These are phyloP conservation scores for Blastocrithidia nonstop DNA, from an alignment of 208 protist species.

Conservation along the genomic window DNA sequence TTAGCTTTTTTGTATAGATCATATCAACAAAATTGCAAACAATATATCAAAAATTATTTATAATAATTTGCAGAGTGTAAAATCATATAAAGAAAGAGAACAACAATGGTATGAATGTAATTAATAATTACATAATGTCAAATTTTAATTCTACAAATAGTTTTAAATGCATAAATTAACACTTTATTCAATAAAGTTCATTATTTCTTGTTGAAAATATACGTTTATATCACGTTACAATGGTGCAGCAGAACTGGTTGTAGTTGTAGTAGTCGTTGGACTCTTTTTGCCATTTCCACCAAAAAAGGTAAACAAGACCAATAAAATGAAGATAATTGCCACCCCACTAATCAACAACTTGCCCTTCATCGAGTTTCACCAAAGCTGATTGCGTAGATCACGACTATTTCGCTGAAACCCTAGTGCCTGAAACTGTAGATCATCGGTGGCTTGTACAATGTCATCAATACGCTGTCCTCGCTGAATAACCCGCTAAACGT, in stretches of 20 bases:
- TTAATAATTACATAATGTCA: too few relatives aligned
- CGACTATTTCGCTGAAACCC: constrained; percentile 76
- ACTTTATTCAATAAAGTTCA: background rate
- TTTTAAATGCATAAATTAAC: too few relatives aligned
- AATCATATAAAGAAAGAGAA: too few relatives aligned
- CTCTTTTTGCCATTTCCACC: constrained; percentile 5
- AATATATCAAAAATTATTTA: too few relatives aligned
- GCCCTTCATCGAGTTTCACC: constrained; percentile 75
- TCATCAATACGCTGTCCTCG: constrained; percentile 75
- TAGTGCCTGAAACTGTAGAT: constrained; percentile 77
- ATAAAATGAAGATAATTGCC: constrained; percentile 38
- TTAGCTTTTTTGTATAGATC: too few relatives aligned
- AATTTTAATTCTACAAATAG: too few relatives aligned
- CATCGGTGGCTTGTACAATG: constrained; percentile 77
- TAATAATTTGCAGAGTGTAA: too few relatives aligned
- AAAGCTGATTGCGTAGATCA: constrained; percentile 69
- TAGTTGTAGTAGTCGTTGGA: constrained; percentile 3
- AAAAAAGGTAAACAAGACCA: constrained; percentile 74
- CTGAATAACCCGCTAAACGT: constrained; percentile 70
- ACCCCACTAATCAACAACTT: constrained; percentile 51
- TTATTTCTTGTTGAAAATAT: background rate
- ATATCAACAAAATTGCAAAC: too few relatives aligned
- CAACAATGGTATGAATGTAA: too few relatives aligned
- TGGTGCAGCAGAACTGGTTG: background rate
- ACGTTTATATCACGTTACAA: background rate